Conservation (phyloP, 345 rosid genomes). For the Punica granatum region DNA sequence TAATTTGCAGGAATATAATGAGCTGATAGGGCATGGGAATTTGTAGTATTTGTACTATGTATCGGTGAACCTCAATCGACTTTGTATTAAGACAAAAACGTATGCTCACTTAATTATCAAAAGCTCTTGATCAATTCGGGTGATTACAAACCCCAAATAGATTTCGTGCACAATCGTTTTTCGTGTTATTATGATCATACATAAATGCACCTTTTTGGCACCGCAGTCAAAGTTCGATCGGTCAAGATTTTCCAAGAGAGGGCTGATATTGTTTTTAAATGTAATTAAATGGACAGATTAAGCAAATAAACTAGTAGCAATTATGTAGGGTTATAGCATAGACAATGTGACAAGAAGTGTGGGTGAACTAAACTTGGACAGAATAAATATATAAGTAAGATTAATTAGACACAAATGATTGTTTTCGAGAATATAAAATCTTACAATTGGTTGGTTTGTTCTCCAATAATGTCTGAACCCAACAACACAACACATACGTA, state of each 20-base stretch:
- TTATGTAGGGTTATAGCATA: not conserved
- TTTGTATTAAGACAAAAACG: too few relatives aligned
- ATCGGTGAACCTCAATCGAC: too few relatives aligned
- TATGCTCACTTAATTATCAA: too few relatives aligned
- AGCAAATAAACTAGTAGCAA: not conserved
- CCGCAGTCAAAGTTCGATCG: not conserved
- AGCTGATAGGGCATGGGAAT: too few relatives aligned
- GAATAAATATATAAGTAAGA: not conserved
- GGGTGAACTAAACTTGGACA: not conserved
- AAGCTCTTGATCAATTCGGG: too few relatives aligned
- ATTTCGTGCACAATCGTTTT: too few relatives aligned
- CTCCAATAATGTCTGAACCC: not conserved
- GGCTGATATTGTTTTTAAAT: too few relatives aligned
- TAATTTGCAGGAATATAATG: too few relatives aligned
- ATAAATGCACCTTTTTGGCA: not conserved
- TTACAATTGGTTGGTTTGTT: not conserved
- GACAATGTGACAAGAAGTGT: not conserved
- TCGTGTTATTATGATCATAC: not conserved
- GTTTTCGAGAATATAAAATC: not conserved
- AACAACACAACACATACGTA: not conserved
- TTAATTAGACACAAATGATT: too few relatives aligned
- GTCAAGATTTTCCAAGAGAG: not conserved
- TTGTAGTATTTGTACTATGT: too few relatives aligned
- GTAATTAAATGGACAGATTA: not conserved
- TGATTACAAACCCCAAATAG: too few relatives aligned